Conservation (phyloP, 2,329 filamentous ascomycete species). For the Trichophyton schoenleinii region DNA sequence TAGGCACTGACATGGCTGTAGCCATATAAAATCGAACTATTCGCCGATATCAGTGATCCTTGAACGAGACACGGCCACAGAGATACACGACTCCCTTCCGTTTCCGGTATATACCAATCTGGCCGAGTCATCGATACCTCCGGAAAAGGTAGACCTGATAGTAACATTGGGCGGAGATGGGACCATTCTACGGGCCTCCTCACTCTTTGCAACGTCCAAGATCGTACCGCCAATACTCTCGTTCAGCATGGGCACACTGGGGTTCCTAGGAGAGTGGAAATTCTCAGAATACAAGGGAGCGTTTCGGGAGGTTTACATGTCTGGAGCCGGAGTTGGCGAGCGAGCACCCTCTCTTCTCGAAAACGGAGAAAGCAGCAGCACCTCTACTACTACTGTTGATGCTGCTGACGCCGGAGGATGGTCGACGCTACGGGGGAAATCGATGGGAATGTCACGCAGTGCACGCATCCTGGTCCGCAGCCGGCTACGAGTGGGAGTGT, state of each 20-base stretch:
- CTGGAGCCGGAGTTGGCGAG: conserved; percentile 44
- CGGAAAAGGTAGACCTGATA: conserved; percentile 74
- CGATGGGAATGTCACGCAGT: conserved; percentile 59
- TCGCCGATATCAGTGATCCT: conserved; percentile 70
- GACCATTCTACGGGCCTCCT: conserved; percentile 74
- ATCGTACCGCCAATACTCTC: conserved; percentile 82
- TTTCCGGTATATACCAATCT: conserved; percentile 57
- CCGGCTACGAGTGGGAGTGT: conserved; percentile 74
- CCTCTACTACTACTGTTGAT: conserved; percentile 21
- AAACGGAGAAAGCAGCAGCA: conserved; percentile 19
- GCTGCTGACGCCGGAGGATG: conserved; percentile 38
- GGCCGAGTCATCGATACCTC: conserved; percentile 39
- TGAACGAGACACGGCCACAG: conserved; percentile 60
- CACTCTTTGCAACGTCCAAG: conserved; percentile 67
- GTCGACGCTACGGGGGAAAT: conserved; percentile 65
- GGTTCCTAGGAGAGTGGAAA: conserved; percentile 93
- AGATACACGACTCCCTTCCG: conserved; percentile 56
- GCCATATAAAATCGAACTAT: conserved; percentile 68
- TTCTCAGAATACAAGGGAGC: conserved; percentile 86
- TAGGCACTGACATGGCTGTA: conserved; percentile 21
- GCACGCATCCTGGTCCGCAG: conserved; percentile 79
- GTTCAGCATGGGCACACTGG: conserved; percentile 93
- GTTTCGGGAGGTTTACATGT: conserved; percentile 87
- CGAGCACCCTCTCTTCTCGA: conserved; percentile 30
- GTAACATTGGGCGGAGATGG: conserved; percentile 88